Percentiles rank a stretch among this genome's conserved stretches.
Evolutionary conservation across 179 eudicot species (phyloP).

Genomic region (Heliamphora pulchella): DNA sequence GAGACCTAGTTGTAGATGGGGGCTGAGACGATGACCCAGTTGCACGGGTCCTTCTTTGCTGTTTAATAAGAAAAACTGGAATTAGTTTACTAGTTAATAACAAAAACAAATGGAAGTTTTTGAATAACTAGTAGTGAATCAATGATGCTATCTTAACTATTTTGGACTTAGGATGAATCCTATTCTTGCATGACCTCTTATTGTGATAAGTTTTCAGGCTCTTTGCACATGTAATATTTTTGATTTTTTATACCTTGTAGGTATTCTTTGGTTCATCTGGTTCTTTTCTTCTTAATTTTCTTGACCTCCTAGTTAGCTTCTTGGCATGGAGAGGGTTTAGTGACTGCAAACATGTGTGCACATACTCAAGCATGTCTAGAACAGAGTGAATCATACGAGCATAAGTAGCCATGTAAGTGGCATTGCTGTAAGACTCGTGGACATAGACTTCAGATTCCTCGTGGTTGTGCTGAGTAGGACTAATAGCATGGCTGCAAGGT

Average conservation of each 20-base stretch:
- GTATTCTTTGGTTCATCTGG: not conserved
- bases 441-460: not conserved
- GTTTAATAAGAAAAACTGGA: too few species aligned
- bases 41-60: too few species aligned
- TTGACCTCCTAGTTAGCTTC: not conserved
- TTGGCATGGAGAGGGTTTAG: not conserved
- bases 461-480: not conserved
- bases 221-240: not conserved
- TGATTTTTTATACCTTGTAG: not conserved
- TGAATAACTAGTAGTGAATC: too few species aligned
- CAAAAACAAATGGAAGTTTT: too few species aligned
- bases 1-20: too few species aligned
- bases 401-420: not conserved
- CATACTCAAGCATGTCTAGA: not conserved
- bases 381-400: not conserved
- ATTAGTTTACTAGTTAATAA: too few species aligned
- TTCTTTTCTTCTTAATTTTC: not conserved
- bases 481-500: not conserved
- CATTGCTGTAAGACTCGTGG: not conserved
- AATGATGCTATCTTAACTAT: too few species aligned
- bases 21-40: too few species aligned
- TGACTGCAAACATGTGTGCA: not conserved
- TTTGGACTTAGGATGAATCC: not conserved
- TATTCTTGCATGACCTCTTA: not conserved
- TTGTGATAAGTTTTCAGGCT: not conserved